Evolutionary conservation across 208 protist species (phyloP).

Genomic region (Wallacemonas rigidus): DNA sequence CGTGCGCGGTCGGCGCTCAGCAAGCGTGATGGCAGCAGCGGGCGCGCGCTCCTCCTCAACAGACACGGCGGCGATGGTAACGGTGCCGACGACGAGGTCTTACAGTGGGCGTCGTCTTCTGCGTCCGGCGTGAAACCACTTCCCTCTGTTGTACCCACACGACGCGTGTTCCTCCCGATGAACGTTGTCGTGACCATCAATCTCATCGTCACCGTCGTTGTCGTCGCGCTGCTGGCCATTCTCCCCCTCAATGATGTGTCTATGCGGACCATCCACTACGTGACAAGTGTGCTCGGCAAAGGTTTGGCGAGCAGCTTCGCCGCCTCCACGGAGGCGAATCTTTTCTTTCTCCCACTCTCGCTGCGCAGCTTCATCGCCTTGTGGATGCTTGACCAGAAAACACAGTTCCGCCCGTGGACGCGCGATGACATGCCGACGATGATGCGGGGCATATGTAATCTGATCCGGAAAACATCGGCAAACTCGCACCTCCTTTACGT

Average conservation of each 20-base stretch:
- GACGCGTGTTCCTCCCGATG: slow-evolving; percentile 20
- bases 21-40: neutral
- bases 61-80: neutral
- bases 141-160: neutral
- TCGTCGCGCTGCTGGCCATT: slow-evolving; percentile 41
- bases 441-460: slow-evolving; percentile 56
- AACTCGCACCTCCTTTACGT: slow-evolving; percentile 45
- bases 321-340: slow-evolving; percentile 24
- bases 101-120: neutral
- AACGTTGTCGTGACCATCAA: slow-evolving; percentile 29
- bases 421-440: slow-evolving; percentile 37
- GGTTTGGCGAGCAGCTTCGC: slow-evolving; percentile 28
- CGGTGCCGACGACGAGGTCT: neutral
- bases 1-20: neutral
- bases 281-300: slow-evolving; percentile 23
- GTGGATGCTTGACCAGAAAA: slow-evolving; percentile 24
- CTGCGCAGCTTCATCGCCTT: slow-evolving; percentile 26
- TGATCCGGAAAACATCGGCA: slow-evolving; percentile 2
- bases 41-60: neutral
- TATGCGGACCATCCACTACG: slow-evolving; percentile 22
- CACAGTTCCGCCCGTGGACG: slow-evolving; percentile 33
- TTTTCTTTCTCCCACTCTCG: slow-evolving; percentile 32
- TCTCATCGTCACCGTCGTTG: slow-evolving; percentile 30
- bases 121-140: neutral
- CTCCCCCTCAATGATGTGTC: slow-evolving; percentile 41